Evolutionary conservation across 2,329 filamentous ascomycete genomes (phyloP).

Genomic region (Fusarium sp.): DNA sequence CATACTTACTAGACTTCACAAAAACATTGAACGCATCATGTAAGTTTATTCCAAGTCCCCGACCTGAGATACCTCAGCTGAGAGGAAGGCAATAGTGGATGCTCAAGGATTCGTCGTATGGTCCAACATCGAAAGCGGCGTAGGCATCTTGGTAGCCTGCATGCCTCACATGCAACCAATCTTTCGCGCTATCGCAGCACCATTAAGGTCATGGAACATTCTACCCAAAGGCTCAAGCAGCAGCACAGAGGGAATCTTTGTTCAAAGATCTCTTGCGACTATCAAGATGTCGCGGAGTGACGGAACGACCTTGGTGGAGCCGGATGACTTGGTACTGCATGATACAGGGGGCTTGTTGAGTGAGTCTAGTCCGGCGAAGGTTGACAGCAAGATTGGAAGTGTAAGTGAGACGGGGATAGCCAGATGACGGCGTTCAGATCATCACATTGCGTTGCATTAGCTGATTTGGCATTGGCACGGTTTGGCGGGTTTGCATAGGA

Average conservation of each 20-base stretch:
- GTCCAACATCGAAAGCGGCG: not conserved
- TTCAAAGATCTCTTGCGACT: not conserved
- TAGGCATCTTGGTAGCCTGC: conserved; percentile 1
- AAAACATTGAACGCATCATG: not conserved
- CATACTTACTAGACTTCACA: not conserved
- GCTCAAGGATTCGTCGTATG: conserved; percentile 1
- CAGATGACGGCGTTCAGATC: not conserved
- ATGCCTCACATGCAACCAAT: conserved; percentile 3
- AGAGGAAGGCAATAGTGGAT: not conserved
- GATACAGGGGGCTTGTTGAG: not conserved
- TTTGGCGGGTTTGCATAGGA: accelerated
- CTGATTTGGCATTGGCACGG: accelerated
- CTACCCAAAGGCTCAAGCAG: not conserved
- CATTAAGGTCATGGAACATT: not conserved
- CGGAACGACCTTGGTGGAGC: not conserved
- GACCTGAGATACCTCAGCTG: too few relatives aligned
- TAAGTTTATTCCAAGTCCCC: not conserved
- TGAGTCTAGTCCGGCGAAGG: accelerated
- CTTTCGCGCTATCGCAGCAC: not conserved
- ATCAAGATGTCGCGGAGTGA: not conserved
- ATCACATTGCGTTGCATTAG: accelerated
- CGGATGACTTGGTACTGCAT: not conserved
- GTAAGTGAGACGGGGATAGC: not conserved
- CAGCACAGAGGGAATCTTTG: not conserved
- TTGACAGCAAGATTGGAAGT: not conserved